Conservation (phyloP, 208 protist species). For the Crithidia expoeki region DNA sequence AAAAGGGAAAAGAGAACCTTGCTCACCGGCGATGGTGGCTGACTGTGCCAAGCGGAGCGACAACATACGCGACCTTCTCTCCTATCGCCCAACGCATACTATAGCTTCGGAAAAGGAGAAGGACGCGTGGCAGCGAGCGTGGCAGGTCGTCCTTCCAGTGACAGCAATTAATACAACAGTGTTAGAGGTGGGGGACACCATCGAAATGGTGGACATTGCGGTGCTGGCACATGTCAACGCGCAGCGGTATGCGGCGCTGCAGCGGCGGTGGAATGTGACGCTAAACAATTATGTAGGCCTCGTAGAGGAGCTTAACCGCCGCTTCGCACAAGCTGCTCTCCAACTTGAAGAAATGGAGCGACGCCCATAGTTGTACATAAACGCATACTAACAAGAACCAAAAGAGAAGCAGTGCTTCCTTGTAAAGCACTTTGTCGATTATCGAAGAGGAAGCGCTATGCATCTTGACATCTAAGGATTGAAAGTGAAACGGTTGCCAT, state of each 20-base stretch:
- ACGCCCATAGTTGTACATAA: not conserved
- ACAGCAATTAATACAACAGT: not conserved
- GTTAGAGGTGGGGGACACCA: slow-evolving; percentile 1
- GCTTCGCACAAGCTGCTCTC: slow-evolving; percentile 26
- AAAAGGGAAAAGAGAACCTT: not conserved
- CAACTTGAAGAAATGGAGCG: slow-evolving; percentile 33
- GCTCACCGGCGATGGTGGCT: not conserved
- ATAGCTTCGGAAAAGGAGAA: slow-evolving; percentile 20
- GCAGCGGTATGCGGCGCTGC: slow-evolving; percentile 23
- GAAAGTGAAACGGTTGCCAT: no score
- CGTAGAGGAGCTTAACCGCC: slow-evolving; percentile 23
- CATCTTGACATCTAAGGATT: no score
- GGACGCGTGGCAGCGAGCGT: slow-evolving; percentile 27
- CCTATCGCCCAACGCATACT: slow-evolving; percentile 21
- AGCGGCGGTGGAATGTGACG: slow-evolving; percentile 17
- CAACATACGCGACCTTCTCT: slow-evolving; percentile 1
- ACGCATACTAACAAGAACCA: not conserved
- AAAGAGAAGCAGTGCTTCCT: slow-evolving; percentile 26
- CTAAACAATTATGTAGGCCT: slow-evolving; percentile 14
- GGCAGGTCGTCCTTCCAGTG: slow-evolving; percentile 13
- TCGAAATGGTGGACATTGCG: slow-evolving; percentile 17
- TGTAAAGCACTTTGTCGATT: no score
- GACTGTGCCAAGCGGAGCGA: no score
- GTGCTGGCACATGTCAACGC: slow-evolving; percentile 29
- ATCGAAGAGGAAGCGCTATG: no score